Conservation (phyloP, 225 moss, liverwort and hornwort species). For the Bryum argenteum region DNA sequence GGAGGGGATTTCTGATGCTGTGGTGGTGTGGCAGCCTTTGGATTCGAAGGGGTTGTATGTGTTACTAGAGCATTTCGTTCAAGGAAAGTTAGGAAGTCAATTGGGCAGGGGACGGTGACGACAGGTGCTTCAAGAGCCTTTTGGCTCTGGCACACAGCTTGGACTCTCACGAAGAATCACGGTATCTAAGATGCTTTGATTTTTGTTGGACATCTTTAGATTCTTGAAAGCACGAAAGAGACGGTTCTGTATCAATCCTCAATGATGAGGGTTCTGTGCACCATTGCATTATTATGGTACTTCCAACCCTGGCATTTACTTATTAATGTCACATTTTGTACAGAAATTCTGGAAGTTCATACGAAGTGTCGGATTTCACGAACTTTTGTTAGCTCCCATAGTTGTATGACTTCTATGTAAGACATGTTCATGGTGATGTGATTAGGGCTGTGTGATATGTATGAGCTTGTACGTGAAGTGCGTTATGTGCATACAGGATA, state of each 20-base stretch:
- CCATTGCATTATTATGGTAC: background rate
- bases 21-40: slow-evolving; percentile 57
- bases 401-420: background rate
- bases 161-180: background rate
- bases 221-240: too few species aligned
- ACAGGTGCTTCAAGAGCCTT: background rate
- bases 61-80: slow-evolving; percentile 61
- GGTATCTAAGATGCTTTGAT: background rate
- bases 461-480: too few species aligned
- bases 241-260: too few species aligned
- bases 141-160: background rate
- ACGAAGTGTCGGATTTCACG: background rate
- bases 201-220: background rate
- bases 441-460: too few species aligned
- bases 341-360: background rate
- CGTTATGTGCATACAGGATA: too few species aligned
- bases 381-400: background rate
- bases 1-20: slow-evolving; percentile 1
- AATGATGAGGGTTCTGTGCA: background rate
- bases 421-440: too few species aligned
- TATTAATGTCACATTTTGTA: background rate
- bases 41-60: slow-evolving; percentile 61
- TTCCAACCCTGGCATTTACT: background rate
- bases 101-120: slow-evolving; percentile 5
- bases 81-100: slow-evolving; percentile 37